phyloP scores from a whole-genome alignment of 2,329 filamentous ascomycete genomes.

The Apiospora marii region DNA sequence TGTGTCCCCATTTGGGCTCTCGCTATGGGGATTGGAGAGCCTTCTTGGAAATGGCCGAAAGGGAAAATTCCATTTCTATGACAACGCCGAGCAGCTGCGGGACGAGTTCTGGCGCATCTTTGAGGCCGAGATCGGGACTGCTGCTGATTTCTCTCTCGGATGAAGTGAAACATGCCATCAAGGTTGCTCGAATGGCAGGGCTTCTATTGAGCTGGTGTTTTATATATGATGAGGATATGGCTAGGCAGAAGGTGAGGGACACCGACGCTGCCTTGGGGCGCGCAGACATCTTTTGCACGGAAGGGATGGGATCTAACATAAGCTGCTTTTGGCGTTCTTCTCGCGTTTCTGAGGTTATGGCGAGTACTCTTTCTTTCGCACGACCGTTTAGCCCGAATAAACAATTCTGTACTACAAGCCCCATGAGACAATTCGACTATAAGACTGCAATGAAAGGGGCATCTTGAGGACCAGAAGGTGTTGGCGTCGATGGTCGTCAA shows the following conservation, averaged over 20 bases:
- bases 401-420: neutral
- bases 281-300: neutral
- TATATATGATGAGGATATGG: neutral
- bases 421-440: neutral
- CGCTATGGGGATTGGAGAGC: slow-evolving; percentile 29
- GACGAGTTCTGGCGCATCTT: neutral
- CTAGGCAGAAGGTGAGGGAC: neutral
- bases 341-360: neutral
- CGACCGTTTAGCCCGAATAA: neutral
- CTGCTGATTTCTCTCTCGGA: neutral
- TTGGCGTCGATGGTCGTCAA: neutral
- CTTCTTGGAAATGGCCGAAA: neutral
- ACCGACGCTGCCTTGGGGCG: neutral
- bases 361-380: neutral
- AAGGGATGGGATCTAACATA: neutral
- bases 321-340: neutral
- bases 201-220: neutral
- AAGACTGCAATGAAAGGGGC: too few species aligned
- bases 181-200: neutral
- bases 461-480: neutral
- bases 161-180: neutral
- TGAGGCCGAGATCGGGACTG: neutral
- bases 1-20: slow-evolving; percentile 34
- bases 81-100: neutral
- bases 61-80: neutral